phyloP scores from a whole-genome alignment of 163 green algal genomes.

The Scenedesmus sp. region DNA sequence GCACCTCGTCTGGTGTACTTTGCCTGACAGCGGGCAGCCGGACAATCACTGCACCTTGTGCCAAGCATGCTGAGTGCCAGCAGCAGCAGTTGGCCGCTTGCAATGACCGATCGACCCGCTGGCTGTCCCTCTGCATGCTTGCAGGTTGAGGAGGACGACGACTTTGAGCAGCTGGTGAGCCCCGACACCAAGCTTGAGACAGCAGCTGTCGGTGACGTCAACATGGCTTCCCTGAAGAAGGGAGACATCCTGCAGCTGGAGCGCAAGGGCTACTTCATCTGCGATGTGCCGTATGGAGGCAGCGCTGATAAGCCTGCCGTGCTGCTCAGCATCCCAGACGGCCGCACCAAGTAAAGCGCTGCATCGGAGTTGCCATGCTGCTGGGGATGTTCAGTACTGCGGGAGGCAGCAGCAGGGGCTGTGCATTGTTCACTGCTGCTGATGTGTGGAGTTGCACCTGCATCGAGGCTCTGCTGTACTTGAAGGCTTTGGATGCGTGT shows the following conservation, averaged over 20 bases:
- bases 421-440: not conserved
- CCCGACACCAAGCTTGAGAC: slow-evolving; percentile 71
- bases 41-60: no score
- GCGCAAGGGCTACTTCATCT: slow-evolving; percentile 98
- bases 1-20: no score
- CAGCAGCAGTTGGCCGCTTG: no score
- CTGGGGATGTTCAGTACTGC: not conserved
- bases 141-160: slow-evolving; percentile 93
- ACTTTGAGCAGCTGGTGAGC: slow-evolving; percentile 89
- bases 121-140: no score
- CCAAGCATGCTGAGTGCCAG: slow-evolving; percentile 94
- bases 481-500: no score
- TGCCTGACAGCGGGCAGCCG: no score
- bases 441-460: not conserved
- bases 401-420: not conserved
- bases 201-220: slow-evolving; percentile 88
- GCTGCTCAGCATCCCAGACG: slow-evolving; percentile 96
- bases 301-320: slow-evolving; percentile 77
- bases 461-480: no score
- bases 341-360: slow-evolving; percentile 58
- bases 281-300: slow-evolving; percentile 80
- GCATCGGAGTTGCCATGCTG: not conserved
- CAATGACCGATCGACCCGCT: no score
- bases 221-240: slow-evolving; percentile 94
- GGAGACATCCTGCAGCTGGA: slow-evolving; percentile 97